Evolutionary conservation across 2,329 filamentous ascomycete genomes (phyloP), one percentile per base, ranked within the genome.

Genomic region (Dactylonectria estremocensis): DNA sequence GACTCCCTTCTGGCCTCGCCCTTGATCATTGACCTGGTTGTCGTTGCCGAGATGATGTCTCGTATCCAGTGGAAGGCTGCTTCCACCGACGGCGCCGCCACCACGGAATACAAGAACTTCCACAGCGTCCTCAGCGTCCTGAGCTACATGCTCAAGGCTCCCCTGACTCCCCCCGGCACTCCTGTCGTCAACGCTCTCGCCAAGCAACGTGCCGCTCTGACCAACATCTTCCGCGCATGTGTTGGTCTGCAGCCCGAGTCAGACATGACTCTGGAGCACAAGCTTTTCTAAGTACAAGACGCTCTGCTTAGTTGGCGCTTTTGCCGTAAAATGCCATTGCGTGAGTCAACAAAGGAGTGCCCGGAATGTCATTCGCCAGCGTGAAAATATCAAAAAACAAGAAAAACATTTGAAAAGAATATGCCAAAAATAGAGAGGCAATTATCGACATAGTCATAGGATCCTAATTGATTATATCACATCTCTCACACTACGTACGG

Each of bases 181-280:
- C 96, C 96, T 3, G 96, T 99, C 67, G 89, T 99, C 85, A 99
- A 99, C 79, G 90, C 96, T 66, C 89, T 99, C 73, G 94, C 92
- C 79, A 99, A 99, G 90, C 96, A 99, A 88, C 94, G 96, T 74
- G 92, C 91, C 73, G 95, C 95, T 49, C 83, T 99, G 81, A 96
- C 93, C 83, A 99, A 99, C 87, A 98, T 99, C 84, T 97, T 99
- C 91, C 95, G 95, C 78, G 96, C 96, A 72, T 98, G 95, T 79
- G 92, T 99, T 77, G 96, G 96, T 72, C 89, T 99, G 68, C 94
- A 98, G 88, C 96, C 96, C 16, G 96, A 99, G 89, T 96, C 92
- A 65, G 96, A 99, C 82, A 99, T 99, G 96, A 98, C 95, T 46
- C 89, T 98, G 60, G 96, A 99, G 89, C 95, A 98, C 87, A 99